Evolutionary conservation across 2,329 filamentous ascomycete species (phyloP).

Genomic region (Saccharata proteae): DNA sequence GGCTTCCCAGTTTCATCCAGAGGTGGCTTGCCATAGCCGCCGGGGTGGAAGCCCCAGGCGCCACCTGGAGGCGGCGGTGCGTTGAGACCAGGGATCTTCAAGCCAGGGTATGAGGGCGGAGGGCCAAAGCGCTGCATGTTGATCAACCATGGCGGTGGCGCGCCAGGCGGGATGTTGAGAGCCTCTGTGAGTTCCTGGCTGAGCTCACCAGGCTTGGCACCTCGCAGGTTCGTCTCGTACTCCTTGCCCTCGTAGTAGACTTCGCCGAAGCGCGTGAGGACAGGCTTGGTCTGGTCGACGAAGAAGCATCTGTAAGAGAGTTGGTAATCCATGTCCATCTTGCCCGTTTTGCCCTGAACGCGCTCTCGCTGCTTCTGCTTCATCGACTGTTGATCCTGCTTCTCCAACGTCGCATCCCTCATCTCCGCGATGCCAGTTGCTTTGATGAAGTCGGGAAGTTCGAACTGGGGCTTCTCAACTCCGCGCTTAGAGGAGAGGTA

Average conservation of each 20-base stretch:
- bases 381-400: slow-evolving; percentile 80
- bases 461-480: slow-evolving; percentile 89
- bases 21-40: slow-evolving; percentile 91
- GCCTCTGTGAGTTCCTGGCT: slow-evolving; percentile 85
- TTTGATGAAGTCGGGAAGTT: slow-evolving; percentile 89
- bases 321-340: slow-evolving; percentile 95
- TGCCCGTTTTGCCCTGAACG: slow-evolving; percentile 91
- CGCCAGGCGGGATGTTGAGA: slow-evolving; percentile 82
- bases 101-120: slow-evolving; percentile 86
- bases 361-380: slow-evolving; percentile 94
- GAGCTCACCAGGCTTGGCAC: slow-evolving; percentile 80
- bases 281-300: slow-evolving; percentile 90
- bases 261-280: slow-evolving; percentile 86
- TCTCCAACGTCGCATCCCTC: slow-evolving; percentile 91
- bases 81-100: slow-evolving; percentile 90
- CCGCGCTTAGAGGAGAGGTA: slow-evolving; percentile 95
- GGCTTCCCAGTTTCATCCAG: slow-evolving; percentile 88
- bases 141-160: slow-evolving; percentile 92
- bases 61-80: slow-evolving; percentile 81
- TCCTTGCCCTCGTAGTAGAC: slow-evolving; percentile 99
- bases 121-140: slow-evolving; percentile 92
- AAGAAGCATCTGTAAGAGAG: slow-evolving; percentile 98
- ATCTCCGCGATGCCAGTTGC: slow-evolving; percentile 97
- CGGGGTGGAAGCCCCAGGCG: slow-evolving; percentile 89
- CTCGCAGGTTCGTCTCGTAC: slow-evolving; percentile 85